phyloP scores from a whole-genome alignment of 148 eudicot genomes.

The Rhododendron williamsianum region DNA sequence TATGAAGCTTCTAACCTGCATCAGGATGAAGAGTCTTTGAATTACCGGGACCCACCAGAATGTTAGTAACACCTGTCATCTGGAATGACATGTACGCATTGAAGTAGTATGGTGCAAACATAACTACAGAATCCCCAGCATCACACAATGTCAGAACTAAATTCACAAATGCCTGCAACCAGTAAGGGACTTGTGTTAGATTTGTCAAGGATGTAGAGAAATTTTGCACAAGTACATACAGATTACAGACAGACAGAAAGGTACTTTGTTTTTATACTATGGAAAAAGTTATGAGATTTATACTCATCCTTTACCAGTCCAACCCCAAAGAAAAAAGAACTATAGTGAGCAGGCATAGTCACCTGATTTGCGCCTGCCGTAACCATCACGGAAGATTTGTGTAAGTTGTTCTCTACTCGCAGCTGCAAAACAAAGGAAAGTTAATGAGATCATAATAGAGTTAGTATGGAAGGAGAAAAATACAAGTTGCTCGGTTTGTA shows the following conservation, averaged over 20 bases:
- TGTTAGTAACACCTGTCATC: slow-evolving; percentile 93
- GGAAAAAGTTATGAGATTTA: background rate
- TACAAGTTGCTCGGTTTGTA: background rate
- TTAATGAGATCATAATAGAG: background rate
- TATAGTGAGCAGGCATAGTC: slow-evolving; percentile 3
- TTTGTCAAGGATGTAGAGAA: background rate
- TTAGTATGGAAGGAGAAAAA: background rate
- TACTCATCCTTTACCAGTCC: background rate
- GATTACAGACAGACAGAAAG: background rate
- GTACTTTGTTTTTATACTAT: background rate
- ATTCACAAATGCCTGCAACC: slow-evolving; percentile 84
- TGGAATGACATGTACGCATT: slow-evolving; percentile 99
- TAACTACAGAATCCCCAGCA: slow-evolving; percentile 95
- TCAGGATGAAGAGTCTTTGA: slow-evolving; percentile 80
- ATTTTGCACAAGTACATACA: background rate
- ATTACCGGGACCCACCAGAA: slow-evolving; percentile 91
- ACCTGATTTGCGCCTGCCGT: slow-evolving; percentile 99
- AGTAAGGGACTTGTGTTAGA: background rate
- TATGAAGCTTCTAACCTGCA: slow-evolving; percentile 58
- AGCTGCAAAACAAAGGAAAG: slow-evolving; percentile 42
- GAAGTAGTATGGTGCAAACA: slow-evolving; percentile 99
- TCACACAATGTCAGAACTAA: slow-evolving; percentile 93
- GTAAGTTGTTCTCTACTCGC: slow-evolving; percentile 57
- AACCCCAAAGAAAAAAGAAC: background rate
- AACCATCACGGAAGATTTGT: slow-evolving; percentile 85